Percentiles rank a stretch among this genome's conserved stretches.
These are phyloP conservation scores for Boletus subparvulus DNA, from an alignment of 768 basidiomycete genomes.

Conservation along the genomic window DNA sequence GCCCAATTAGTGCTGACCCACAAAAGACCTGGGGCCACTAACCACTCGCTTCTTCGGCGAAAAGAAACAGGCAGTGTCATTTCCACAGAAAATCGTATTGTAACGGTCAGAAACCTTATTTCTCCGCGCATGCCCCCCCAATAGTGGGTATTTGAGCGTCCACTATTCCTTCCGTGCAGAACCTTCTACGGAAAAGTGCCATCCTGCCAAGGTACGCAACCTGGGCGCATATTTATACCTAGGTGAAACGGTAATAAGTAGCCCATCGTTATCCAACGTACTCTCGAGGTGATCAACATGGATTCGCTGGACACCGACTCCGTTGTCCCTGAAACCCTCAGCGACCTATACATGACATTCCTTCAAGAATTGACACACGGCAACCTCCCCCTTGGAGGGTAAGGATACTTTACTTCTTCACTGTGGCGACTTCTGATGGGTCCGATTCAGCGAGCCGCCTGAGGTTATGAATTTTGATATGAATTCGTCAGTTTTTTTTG, in stretches of 20 bases:
- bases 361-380: neutral
- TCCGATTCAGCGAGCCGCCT: neutral
- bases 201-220: neutral
- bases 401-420: neutral
- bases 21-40: neutral
- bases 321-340: no score
- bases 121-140: neutral
- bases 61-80: neutral
- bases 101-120: no score
- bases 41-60: no score
- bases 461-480: neutral
- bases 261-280: neutral
- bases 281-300: neutral
- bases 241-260: neutral
- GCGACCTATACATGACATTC: no score
- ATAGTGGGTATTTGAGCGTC: neutral
- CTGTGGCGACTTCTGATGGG: neutral
- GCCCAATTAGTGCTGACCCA: neutral
- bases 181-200: conserved; percentile 2
- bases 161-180: neutral
- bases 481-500: conserved; percentile 1
- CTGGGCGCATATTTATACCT: neutral
- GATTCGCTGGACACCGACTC: neutral
- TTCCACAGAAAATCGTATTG: neutral
- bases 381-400: neutral